Conservation (phyloP, 257 asterid genomes). For the Scutellaria barbata region DNA sequence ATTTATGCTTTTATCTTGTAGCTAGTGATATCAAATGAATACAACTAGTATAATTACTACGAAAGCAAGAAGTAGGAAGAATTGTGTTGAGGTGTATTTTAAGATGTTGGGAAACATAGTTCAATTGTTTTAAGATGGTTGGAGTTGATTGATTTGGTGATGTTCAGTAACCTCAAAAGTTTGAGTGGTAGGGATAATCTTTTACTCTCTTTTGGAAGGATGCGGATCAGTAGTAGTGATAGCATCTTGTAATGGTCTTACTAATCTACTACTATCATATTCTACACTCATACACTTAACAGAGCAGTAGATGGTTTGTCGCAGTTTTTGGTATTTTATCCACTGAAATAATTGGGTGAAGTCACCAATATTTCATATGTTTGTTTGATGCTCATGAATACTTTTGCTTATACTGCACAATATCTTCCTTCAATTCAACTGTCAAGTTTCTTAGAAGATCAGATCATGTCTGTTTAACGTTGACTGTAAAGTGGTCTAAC, state of each 20-base stretch:
- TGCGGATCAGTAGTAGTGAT: neutral
- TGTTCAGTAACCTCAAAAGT: neutral
- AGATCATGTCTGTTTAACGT: too few species aligned
- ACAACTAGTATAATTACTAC: neutral
- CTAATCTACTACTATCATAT: neutral
- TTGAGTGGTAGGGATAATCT: neutral
- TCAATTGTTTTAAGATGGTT: neutral
- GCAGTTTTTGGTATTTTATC: conserved; percentile 14
- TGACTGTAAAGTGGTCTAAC: too few species aligned
- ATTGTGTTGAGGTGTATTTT: conserved; percentile 7
- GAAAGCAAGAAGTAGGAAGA: neutral
- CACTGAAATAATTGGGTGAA: conserved; percentile 1
- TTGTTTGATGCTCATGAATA: conserved; percentile 3
- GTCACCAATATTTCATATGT: neutral
- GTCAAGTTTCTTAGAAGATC: neutral
- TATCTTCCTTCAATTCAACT: conserved; percentile 13
- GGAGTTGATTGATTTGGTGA: conserved; percentile 15
- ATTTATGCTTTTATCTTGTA: neutral
- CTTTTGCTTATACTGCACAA: neutral
- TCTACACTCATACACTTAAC: neutral
- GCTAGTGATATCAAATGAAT: neutral
- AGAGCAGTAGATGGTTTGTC: neutral
- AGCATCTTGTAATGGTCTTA: conserved; percentile 14
- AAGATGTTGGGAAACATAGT: neutral
- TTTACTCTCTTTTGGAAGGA: neutral